phyloP scores from a whole-genome alignment of 2,329 filamentous ascomycete genomes.

The Westerdykella ornata region DNA sequence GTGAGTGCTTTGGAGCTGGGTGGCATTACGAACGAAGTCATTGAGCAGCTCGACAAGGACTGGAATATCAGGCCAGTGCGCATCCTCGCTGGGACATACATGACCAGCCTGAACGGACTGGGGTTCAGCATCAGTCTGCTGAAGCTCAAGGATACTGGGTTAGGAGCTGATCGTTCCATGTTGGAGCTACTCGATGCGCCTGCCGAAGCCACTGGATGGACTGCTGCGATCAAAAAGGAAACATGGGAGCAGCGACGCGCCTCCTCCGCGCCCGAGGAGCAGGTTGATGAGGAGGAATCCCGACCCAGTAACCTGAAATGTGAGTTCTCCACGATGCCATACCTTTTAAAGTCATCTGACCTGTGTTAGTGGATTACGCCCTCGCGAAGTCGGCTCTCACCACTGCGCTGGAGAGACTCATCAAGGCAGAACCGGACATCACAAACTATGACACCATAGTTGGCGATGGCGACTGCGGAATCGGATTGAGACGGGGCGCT shows the following conservation, averaged over 20 bases:
- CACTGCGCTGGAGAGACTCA: slow-evolving; percentile 54
- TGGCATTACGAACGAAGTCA: slow-evolving; percentile 63
- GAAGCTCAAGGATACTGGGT: slow-evolving; percentile 55
- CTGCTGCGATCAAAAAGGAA: slow-evolving; percentile 51
- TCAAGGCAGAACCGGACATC: slow-evolving; percentile 58
- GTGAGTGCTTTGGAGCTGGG: slow-evolving; percentile 66
- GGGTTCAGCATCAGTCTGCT: slow-evolving; percentile 65
- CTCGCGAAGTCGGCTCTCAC: slow-evolving; percentile 48
- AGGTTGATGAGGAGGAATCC: slow-evolving; percentile 39
- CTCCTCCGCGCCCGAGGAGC: slow-evolving; percentile 38
- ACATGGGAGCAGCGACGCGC: slow-evolving; percentile 52
- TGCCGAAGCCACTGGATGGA: slow-evolving; percentile 61
- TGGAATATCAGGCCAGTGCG: slow-evolving; percentile 57
- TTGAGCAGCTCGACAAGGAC: slow-evolving; percentile 52
- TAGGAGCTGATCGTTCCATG: slow-evolving; percentile 54
- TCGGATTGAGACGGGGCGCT: slow-evolving; percentile 79
- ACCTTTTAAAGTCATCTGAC: slow-evolving; percentile 7
- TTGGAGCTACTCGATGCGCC: slow-evolving; percentile 62
- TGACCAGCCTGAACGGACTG: slow-evolving; percentile 65
- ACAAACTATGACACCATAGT: slow-evolving; percentile 72
- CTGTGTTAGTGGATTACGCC: slow-evolving; percentile 45
- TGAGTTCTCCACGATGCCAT: slow-evolving; percentile 26
- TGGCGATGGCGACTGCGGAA: slow-evolving; percentile 85
- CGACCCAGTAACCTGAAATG: slow-evolving; percentile 49
- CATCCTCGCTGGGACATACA: slow-evolving; percentile 60